These are phyloP conservation scores for Psidium guajava DNA, from an alignment of 345 rosid genomes.

Conservation along the genomic window DNA sequence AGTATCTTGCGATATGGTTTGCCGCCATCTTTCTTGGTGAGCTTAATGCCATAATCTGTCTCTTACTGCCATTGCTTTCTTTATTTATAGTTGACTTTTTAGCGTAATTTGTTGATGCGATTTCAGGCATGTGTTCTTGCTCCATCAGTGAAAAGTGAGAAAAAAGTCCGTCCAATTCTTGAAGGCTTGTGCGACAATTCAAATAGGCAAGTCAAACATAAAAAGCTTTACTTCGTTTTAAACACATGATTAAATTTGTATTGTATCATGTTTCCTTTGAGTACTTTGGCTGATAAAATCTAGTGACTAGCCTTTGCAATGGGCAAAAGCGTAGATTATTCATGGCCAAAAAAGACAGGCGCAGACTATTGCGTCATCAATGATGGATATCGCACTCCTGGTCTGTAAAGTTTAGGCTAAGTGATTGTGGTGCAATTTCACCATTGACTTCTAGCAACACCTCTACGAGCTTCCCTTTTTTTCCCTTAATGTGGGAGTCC, in stretches of 20 bases:
- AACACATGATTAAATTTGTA: not conserved
- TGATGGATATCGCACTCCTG: not conserved
- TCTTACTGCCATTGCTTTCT: not conserved
- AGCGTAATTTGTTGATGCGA: constrained; percentile 5
- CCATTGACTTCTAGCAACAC: not conserved
- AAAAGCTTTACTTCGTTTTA: not conserved
- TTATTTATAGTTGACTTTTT: not conserved
- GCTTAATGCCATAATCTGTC: not conserved
- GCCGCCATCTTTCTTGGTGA: constrained; percentile 96
- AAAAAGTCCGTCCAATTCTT: constrained; percentile 89
- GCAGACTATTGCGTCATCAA: not conserved
- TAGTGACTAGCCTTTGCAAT: not conserved
- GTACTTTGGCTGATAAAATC: not conserved
- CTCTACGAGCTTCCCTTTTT: not conserved
- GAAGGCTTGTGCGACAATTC: constrained; percentile 63
- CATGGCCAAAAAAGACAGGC: not conserved
- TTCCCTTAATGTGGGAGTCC: not conserved
- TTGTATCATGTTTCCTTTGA: not conserved
- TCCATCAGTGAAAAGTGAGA: constrained; percentile 74
- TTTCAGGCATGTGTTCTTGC: constrained; percentile 83
- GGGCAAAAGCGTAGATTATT: not conserved
- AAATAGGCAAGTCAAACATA: constrained; percentile 55
- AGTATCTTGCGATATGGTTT: constrained; percentile 97
- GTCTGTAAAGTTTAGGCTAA: not conserved
- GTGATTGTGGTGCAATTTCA: not conserved